Evolutionary conservation across 2,329 filamentous ascomycete genomes (phyloP), one percentile per base, ranked within the genome.

Genomic region (Venturia aucupariae): DNA sequence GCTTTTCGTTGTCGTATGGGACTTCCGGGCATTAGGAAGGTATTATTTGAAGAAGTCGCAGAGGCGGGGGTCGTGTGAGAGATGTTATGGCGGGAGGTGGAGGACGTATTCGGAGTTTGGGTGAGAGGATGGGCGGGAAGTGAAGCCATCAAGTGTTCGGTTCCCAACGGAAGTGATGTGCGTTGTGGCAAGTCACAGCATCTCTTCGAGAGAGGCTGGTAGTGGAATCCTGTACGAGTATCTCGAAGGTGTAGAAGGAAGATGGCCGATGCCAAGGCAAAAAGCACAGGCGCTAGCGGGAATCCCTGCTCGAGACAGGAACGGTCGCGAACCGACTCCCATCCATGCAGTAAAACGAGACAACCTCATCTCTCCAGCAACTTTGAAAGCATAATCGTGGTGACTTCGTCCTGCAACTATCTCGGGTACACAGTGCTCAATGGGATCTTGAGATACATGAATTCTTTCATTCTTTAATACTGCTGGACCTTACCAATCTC

Each of bases 1-100:
- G 82, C 79, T 66, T 72, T 74, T 59, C 76, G 73, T 35, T 70
- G 70, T 65, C 78, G 76, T 66, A 86, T 80, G 17, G 92, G 90
- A 67, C 89, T 92, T 8, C 72, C 90, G 73, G 57, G 74, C 90
- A 97, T 94, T 72, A 96, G 86, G 78, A 93, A 96, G 30, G 92
- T 92, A 72, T 90, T 90, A 60, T 83, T 76, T 67, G 77, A 77
- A 32, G 81, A 81, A 44, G 77, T 75, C 13, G 81, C 81, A 42
- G 66, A 65, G 51, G 65, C 35, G 27, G 66, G 55, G 51, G 48
- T 42, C 27, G 35, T 51, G 35, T 60, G 24, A 22, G 59, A 17
- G 39, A 5, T 3, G 35, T 22, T 39, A 11, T 24, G 22, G 7
- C 41, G 59, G 2, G 59, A 22, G 7, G 35, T 27, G 59, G 59